Base-by-base conservation (phyloP, 2,329 filamentous ascomycete species). In the Orbilia quercus region DNA sequence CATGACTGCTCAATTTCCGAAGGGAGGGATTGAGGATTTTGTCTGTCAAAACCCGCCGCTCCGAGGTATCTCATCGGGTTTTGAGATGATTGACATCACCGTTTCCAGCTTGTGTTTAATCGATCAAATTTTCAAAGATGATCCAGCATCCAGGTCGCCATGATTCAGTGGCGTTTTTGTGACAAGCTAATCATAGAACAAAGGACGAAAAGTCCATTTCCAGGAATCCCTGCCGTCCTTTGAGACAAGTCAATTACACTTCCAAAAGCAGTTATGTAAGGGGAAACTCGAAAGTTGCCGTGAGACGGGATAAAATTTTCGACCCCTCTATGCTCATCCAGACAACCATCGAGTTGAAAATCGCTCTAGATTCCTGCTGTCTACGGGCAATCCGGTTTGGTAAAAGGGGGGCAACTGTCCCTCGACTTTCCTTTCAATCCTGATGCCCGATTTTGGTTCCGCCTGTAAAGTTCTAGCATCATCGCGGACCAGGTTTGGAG, bases 211-310 rank as follows among this genome's bases (percentile, higher is more conserved):
- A 51, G 28, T 28, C 23, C 22, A 25, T 18, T 18, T 20, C 34
- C 4, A 62, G 23, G 48, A 54, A 48, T 42, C 40, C 47, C 57
- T 57, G 34, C 16, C 22, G 20, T n/a, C 28, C n/a, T n/a, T 25
- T 11, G 25, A 72, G 67, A 59, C 45, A 54, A 31, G 22, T 58
- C 59, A 72, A 72, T 72, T 54, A 59, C 59, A 59, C 7, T 72
- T 59, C 67, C 53, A 31, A 55, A 72, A 59, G 20, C 16, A 60
- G 67, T 65, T 64, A 65, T 47, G 47, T 62, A 53, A 62, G 42
- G 42, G 40, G 44, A 66, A 16, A 25, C 12, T 28, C 20, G 25
- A 54, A 70, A 50, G 40, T 58, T 42, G 18, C 55, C 55, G 55
- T 57, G 14, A 44, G 22, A 18, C 38, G 53, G 36, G 14, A 44